Base-by-base conservation (phyloP, 345 rosid genomes). In the Gossypium raimondii region DNA sequence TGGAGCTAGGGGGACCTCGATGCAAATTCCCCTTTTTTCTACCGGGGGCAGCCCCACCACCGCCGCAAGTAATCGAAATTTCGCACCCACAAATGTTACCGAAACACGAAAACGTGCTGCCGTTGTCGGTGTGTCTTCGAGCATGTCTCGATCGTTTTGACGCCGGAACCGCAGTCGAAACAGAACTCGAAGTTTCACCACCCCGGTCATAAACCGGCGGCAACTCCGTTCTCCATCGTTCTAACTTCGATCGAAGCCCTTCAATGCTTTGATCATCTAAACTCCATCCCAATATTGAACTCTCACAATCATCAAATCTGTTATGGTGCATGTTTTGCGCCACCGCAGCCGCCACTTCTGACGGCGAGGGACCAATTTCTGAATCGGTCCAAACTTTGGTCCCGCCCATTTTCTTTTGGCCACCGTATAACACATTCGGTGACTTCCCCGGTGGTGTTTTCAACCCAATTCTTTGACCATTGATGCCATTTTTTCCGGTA, bases 341-440 rank as follows among this genome's bases (percentile, higher is more conserved):
- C 78, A 89, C 62, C 3, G 67, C 84, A 2, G 87, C 87, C 14
- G 93, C 97, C 74, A 94, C 93, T 81, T 90, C 98, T 3, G 97
- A 94, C 1, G 97, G 87, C 0, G 97, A 92, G 0, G 97, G 97
- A 13, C 97, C 98, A 70, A 90, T 51, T 20, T 94, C 97, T 0
- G 97, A 90, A 48, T 88, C 88, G 0, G 94, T 89, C 70, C 88
- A 74, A 3, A 80, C 10, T 17, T 79, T 61, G 4, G 4, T 18
- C 66, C 66, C 66, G 1, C 50, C 67, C 18, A 16, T 6, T 27
- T 61, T 61, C 16, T 2, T 61, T 7, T 81, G 82, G 11, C 80
- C 74, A 2, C 81, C 85, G 48, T 75, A 56, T 45, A 61, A 9
- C 6, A 45, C 67, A 16, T 45, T 70, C 75, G 43, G 57, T 52